These are phyloP conservation scores for Malbranchea zuffiana DNA, from an alignment of 2,329 filamentous ascomycete species.

Conservation along the genomic window DNA sequence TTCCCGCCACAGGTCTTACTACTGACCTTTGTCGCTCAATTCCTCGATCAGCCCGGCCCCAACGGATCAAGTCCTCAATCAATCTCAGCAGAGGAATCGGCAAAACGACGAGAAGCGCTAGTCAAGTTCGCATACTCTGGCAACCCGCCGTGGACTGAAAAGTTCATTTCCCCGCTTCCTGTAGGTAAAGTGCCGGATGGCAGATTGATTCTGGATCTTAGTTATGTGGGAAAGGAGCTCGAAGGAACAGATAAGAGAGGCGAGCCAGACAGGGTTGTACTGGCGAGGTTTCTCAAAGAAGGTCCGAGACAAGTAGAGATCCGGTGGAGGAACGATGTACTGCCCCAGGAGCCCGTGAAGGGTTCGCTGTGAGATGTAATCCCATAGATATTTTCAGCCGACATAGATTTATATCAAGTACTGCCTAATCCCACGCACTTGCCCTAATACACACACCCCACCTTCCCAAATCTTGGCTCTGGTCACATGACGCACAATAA, in stretches of 20 bases:
- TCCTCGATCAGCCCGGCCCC: conserved; percentile 34
- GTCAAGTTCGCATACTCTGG: conserved; percentile 40
- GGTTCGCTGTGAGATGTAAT: conserved; percentile 22
- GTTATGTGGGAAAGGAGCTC: conserved; percentile 46
- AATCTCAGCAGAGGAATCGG: conserved; percentile 19
- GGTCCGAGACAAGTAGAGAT: conserved; percentile 48
- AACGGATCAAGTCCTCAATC: conserved; percentile 9
- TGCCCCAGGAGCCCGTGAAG: conserved; percentile 26
- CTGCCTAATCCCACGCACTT: conserved; percentile 4
- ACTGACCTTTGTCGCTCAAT: conserved; percentile 41
- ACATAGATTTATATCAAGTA: background rate
- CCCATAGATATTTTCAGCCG: background rate
- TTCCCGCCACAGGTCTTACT: conserved; percentile 78
- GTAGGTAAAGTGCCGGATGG: conserved; percentile 36
- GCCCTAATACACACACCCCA: background rate
- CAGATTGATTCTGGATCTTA: conserved; percentile 42
- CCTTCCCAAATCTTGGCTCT: conserved; percentile 2
- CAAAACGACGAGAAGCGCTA: conserved; percentile 34
- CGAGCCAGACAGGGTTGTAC: conserved; percentile 44
- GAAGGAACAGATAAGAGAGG: conserved; percentile 40
- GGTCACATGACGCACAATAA: conserved; percentile 19
- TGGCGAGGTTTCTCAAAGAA: conserved; percentile 47
- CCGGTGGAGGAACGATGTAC: conserved; percentile 37
- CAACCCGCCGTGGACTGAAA: conserved; percentile 37
- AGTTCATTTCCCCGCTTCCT: conserved; percentile 37